A percentile compares a stretch with the other conserved stretches of the same genome.
Evolutionary conservation across 495 filamentous ascomycete species (phyloP).

Genomic region (Tuber indicum): DNA sequence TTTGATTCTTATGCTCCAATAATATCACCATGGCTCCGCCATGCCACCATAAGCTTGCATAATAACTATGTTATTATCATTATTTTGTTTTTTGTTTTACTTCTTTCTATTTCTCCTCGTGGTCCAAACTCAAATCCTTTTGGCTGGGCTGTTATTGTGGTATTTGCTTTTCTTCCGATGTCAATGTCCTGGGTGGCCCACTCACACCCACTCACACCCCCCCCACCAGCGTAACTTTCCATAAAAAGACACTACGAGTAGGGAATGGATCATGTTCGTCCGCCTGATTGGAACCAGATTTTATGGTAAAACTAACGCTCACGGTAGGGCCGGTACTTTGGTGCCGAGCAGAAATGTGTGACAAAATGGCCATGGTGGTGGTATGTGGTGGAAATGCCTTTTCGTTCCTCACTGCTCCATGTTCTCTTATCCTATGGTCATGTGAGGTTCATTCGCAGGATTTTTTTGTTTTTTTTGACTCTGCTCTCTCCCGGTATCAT

Average conservation of each 20-base stretch:
- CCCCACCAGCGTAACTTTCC: constrained; percentile 28
- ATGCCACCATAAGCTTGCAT: constrained; percentile 19
- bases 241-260: constrained; percentile 26
- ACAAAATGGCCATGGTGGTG: neutral
- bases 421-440: constrained; percentile 21
- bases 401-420: neutral
- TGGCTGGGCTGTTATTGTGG: neutral
- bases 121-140: neutral
- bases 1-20: neutral
- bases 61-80: constrained; percentile 14
- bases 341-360: neutral
- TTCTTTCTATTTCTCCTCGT: neutral
- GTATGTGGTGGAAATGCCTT: neutral
- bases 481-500: neutral
- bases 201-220: neutral
- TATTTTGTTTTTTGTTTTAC: constrained; percentile 2
- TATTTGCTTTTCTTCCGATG: neutral
- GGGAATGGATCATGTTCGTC: constrained; percentile 19
- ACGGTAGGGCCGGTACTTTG: neutral
- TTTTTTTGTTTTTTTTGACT: neutral
- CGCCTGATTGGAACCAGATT: neutral
- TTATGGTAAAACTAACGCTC: neutral
- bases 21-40: constrained; percentile 21
- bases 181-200: neutral
- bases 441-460: constrained; percentile 12